Percentiles rank a stretch among this genome's conserved stretches.
phyloP scores from a whole-genome alignment of 495 filamentous ascomycete genomes.

The Aspergillus diversus region DNA sequence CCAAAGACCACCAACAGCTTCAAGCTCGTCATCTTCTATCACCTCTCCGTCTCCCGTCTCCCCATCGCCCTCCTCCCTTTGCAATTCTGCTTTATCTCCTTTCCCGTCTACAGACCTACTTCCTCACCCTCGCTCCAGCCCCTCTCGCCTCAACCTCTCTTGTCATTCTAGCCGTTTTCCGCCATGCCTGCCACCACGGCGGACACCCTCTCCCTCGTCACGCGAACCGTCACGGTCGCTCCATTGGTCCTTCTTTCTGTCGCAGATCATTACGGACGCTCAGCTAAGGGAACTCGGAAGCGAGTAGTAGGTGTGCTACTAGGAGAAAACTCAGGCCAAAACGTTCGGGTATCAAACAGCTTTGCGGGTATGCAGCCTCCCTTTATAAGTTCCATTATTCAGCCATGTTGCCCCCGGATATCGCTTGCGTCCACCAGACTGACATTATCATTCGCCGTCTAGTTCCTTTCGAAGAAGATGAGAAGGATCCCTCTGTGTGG shows the following conservation, averaged over 20 bases:
- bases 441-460: slow-evolving; percentile 17
- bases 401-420: neutral
- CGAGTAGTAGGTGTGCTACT: slow-evolving; percentile 94
- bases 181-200: slow-evolving; percentile 93
- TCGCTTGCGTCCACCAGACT: slow-evolving; percentile 12
- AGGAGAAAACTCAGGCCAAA: slow-evolving; percentile 93
- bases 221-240: slow-evolving; percentile 92
- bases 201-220: slow-evolving; percentile 90
- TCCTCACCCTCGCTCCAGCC: neutral
- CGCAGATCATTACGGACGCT: slow-evolving; percentile 97
- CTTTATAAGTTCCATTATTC: slow-evolving; percentile 5
- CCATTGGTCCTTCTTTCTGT: slow-evolving; percentile 96
- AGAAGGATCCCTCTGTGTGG: slow-evolving; percentile 98
- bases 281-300: slow-evolving; percentile 86
- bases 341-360: slow-evolving; percentile 97
- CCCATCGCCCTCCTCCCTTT: neutral
- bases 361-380: slow-evolving; percentile 76
- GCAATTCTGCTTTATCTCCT: slow-evolving; percentile 7
- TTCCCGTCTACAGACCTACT: neutral
- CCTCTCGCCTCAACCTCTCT: slow-evolving; percentile 4
- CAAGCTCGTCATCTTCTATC: slow-evolving; percentile 20
- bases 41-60: neutral
- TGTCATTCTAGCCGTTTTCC: slow-evolving; percentile 26
- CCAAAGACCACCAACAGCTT: slow-evolving; percentile 22
- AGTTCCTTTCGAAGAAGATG: slow-evolving; percentile 99